Percentiles rank a stretch among this genome's conserved stretches.
Conservation (phyloP, 1,284 basidiomycete species). For the Irpex sp. region DNA sequence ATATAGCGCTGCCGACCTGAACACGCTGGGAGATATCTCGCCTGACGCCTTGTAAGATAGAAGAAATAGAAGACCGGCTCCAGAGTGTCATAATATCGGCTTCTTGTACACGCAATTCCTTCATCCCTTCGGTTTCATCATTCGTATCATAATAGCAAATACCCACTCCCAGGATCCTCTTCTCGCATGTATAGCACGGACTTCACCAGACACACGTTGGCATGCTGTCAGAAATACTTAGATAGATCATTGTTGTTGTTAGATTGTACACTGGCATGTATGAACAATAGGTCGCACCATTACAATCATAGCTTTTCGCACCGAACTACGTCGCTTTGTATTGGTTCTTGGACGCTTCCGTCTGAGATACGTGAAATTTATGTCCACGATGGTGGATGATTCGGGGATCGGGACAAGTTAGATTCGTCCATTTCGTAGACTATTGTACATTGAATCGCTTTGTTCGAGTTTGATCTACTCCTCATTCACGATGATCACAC, state of each 20-base stretch:
- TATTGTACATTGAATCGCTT: background rate
- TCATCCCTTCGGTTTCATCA: background rate
- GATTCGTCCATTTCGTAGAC: no score
- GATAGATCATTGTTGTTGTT: background rate
- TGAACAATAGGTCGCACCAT: background rate
- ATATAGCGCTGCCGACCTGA: constrained; percentile 54
- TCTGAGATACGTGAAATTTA: no score
- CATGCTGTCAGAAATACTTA: background rate
- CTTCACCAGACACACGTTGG: background rate
- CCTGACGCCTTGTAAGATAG: constrained; percentile 63
- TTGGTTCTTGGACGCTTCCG: no score
- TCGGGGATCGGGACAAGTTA: no score
- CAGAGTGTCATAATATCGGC: background rate
- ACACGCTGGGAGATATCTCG: constrained; percentile 72
- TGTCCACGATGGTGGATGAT: no score
- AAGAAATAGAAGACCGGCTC: background rate
- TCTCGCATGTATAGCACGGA: background rate
- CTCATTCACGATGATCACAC: constrained; percentile 24
- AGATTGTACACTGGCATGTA: background rate
- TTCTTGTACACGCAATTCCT: background rate
- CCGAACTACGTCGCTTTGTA: no score
- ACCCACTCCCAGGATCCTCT: background rate
- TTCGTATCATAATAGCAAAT: background rate
- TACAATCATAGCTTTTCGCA: no score
- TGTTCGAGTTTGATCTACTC: background rate